These are phyloP conservation scores for Omphalea diandra DNA, from an alignment of 441 rosid genomes.

Conservation along the genomic window DNA sequence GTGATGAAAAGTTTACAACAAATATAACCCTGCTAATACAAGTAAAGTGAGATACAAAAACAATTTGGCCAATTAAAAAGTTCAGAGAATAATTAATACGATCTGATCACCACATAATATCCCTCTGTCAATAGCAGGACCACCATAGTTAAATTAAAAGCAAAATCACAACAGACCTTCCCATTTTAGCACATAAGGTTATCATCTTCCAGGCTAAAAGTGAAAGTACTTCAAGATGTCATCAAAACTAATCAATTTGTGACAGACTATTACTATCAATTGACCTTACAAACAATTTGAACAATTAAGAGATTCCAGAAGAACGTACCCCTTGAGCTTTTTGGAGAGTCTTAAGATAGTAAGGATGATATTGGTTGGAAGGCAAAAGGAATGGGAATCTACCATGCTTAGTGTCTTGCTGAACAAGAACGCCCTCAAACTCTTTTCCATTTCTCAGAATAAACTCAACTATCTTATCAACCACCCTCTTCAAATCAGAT, in stretches of 20 bases:
- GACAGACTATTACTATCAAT: not conserved
- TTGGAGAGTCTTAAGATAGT: constrained; percentile 64
- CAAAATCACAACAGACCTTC: not conserved
- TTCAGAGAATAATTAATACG: not conserved
- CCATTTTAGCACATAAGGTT: not conserved
- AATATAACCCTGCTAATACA: not conserved
- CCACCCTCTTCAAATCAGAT: constrained; percentile 72
- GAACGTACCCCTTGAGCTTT: constrained; percentile 68
- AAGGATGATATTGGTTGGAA: constrained; percentile 59
- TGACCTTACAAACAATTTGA: not conserved
- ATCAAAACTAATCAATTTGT: not conserved
- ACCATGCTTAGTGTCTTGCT: constrained; percentile 76
- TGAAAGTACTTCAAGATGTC: not conserved
- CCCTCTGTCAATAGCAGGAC: not conserved
- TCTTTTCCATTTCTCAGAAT: constrained; percentile 77
- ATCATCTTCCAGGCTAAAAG: not conserved
- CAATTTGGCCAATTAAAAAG: not conserved
- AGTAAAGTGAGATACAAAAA: not conserved
- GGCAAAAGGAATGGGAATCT: constrained; percentile 87
- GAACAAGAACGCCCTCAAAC: constrained; percentile 77
- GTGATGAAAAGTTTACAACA: not conserved
- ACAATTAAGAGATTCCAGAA: not conserved
- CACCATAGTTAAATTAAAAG: not conserved
- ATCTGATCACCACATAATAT: not conserved
- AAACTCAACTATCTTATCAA: constrained; percentile 94